Conservation (phyloP, 2,329 filamentous ascomycete species). For the Fusarium agapanthi region DNA sequence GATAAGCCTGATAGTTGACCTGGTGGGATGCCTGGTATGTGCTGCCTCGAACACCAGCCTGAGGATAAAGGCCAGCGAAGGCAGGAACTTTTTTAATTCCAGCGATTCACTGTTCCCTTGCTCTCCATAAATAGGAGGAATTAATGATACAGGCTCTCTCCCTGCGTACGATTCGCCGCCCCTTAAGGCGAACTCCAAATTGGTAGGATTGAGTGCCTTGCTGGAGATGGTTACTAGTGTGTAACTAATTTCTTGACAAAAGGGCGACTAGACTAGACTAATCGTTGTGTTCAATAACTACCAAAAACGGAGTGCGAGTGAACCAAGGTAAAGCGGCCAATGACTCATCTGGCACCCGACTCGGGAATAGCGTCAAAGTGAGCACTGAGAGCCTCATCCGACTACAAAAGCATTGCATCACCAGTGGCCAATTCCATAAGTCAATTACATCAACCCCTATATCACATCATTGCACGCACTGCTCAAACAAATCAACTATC, state of each 20-base stretch:
- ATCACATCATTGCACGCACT: too few species aligned
- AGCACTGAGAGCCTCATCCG: background rate
- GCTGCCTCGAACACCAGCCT: background rate
- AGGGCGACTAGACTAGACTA: background rate
- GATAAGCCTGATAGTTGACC: background rate
- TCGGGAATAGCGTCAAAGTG: background rate
- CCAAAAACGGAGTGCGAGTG: background rate
- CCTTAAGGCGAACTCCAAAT: background rate
- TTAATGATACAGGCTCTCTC: background rate
- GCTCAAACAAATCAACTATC: conserved; percentile 49
- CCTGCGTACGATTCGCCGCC: background rate
- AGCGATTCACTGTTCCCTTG: background rate
- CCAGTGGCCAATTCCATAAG: background rate
- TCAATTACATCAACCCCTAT: rapidly evolving
- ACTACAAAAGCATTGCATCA: background rate
- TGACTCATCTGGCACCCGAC: conserved; percentile 8
- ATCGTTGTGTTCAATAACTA: background rate
- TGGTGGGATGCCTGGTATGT: background rate
- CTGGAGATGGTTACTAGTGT: too few species aligned
- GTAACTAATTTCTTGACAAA: background rate
- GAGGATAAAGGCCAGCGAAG: background rate
- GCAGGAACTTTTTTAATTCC: background rate
- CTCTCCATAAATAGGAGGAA: background rate
- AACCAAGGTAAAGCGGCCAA: background rate
- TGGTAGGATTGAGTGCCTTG: too few species aligned